Conservation (phyloP, 441 rosid genomes). For the Jatropha multifida region DNA sequence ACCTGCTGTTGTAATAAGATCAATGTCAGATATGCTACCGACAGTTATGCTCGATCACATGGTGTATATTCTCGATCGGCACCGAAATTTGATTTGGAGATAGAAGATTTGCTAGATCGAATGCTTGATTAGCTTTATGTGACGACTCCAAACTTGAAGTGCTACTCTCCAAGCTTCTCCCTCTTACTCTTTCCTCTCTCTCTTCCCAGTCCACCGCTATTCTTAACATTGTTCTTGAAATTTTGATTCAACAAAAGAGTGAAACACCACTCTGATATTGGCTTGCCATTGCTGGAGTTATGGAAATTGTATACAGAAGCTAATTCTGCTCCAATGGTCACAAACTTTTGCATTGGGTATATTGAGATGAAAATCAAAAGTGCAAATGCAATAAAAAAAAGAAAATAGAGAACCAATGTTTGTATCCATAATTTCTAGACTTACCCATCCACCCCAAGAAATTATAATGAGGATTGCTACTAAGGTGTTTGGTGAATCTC, state of each 20-base stretch:
- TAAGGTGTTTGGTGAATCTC: conserved; percentile 89
- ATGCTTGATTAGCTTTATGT: conserved; percentile 87
- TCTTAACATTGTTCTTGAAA: conserved; percentile 87
- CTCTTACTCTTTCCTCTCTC: conserved; percentile 72
- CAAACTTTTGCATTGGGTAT: conserved; percentile 82
- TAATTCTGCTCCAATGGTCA: conserved; percentile 70
- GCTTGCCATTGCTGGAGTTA: conserved; percentile 65
- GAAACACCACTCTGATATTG: conserved; percentile 76
- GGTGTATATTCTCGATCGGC: neutral
- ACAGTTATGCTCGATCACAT: no score
- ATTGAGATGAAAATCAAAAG: conserved; percentile 96
- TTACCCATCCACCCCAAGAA: conserved; percentile 84
- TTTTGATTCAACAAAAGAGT: conserved; percentile 92
- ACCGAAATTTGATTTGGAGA: conserved; percentile 59
- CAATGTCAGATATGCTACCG: no score
- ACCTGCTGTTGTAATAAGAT: no score
- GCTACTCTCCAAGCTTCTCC: conserved; percentile 76
- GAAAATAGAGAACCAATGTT: conserved; percentile 69
- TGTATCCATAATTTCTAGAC: conserved; percentile 58
- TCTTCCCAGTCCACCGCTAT: conserved; percentile 58
- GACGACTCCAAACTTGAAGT: conserved; percentile 80
- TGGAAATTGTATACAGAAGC: conserved; percentile 68
- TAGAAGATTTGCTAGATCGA: conserved; percentile 86
- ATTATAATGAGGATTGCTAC: conserved; percentile 67
- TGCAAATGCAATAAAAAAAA: conserved; percentile 61